A percentile compares a stretch with the other conserved stretches of the same genome.
Evolutionary conservation across 192 early-diverging fungal species (phyloP).

Genomic region (Umbelopsis ramanniana): DNA sequence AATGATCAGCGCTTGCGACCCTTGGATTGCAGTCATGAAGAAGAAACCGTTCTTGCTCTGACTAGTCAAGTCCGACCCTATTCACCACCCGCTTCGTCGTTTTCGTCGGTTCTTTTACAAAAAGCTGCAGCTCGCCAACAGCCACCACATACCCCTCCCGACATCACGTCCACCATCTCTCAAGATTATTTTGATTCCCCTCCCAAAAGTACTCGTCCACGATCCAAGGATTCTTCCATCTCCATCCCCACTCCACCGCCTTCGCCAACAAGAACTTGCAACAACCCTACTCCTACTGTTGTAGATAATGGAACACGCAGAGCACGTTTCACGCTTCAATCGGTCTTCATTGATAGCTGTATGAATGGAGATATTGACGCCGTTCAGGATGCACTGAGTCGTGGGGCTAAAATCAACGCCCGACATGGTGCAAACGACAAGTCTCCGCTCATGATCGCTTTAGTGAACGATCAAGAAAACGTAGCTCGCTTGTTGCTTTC

Average conservation of each 20-base stretch:
- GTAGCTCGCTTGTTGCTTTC: constrained; percentile 10
- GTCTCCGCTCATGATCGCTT: constrained; percentile 18
- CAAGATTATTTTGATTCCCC: constrained; percentile 16
- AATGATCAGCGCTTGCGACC: constrained; percentile 8
- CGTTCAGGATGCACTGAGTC: neutral
- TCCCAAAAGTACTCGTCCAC: constrained; percentile 4
- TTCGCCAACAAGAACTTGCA: constrained; percentile 5
- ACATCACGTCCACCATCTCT: neutral
- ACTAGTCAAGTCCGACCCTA: neutral
- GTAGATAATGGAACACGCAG: neutral
- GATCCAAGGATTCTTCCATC: neutral
- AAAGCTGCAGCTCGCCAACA: neutral
- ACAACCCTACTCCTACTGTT: neutral
- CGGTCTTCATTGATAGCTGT: constrained; percentile 24
- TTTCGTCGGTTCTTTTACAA: constrained; percentile 3
- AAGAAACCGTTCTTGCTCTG: neutral
- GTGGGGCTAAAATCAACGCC: constrained; percentile 1
- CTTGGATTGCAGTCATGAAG: constrained; percentile 7
- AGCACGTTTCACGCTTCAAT: constrained; percentile 23
- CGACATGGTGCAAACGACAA: constrained; percentile 1
- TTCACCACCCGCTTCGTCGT: neutral
- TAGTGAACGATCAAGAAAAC: constrained; percentile 20
- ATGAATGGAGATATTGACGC: constrained; percentile 21
- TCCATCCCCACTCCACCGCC: constrained; percentile 5
- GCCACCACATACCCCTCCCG: constrained; percentile 3